These are phyloP conservation scores for Myochromella boudieri DNA, from an alignment of 768 basidiomycete species.

Conservation along the genomic window DNA sequence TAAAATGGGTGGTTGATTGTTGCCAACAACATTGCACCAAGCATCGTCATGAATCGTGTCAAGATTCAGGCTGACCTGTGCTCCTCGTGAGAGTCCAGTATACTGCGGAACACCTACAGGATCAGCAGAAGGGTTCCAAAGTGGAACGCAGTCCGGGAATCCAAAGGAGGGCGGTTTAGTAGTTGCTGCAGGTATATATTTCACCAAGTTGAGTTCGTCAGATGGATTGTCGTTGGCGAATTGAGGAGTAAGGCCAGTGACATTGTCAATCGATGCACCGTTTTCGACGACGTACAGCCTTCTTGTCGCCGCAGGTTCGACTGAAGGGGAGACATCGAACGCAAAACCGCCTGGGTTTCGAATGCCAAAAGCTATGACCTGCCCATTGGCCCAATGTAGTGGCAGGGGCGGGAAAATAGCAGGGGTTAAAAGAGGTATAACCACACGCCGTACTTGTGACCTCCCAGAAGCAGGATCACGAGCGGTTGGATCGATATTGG, in stretches of 20 bases:
- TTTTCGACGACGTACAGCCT: slow-evolving; percentile 39
- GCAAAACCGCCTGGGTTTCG: slow-evolving; percentile 44
- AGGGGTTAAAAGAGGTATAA: slow-evolving; percentile 17
- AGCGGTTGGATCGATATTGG: slow-evolving; percentile 41
- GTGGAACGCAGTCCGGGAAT: slow-evolving; percentile 41
- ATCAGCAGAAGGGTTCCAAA: slow-evolving; percentile 42
- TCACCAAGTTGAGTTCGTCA: slow-evolving; percentile 36
- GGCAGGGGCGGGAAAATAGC: slow-evolving; percentile 13
- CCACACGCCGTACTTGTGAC: slow-evolving; percentile 37
- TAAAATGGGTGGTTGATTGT: slow-evolving; percentile 36
- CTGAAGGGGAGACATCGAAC: slow-evolving; percentile 18
- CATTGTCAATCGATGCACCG: slow-evolving; percentile 40
- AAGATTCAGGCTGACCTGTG: slow-evolving; percentile 37
- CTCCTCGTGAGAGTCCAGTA: slow-evolving; percentile 25
- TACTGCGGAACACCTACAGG: slow-evolving; percentile 39
- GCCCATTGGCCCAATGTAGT: slow-evolving; percentile 26
- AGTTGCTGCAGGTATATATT: slow-evolving; percentile 12
- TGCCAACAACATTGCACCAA: slow-evolving; percentile 29
- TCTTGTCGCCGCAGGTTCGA: slow-evolving; percentile 1
- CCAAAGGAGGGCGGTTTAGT: slow-evolving; percentile 28
- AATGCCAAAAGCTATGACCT: slow-evolving; percentile 39
- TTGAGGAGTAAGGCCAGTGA: slow-evolving; percentile 25
- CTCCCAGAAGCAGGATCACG: slow-evolving; percentile 40
- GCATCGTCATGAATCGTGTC: slow-evolving; percentile 28
- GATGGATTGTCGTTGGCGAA: slow-evolving; percentile 48